Percentiles rank a stretch among this genome's conserved stretches.
These are phyloP conservation scores for Pseudophaeomoniella oleicola DNA, from an alignment of 2,329 filamentous ascomycete species.

Conservation along the genomic window DNA sequence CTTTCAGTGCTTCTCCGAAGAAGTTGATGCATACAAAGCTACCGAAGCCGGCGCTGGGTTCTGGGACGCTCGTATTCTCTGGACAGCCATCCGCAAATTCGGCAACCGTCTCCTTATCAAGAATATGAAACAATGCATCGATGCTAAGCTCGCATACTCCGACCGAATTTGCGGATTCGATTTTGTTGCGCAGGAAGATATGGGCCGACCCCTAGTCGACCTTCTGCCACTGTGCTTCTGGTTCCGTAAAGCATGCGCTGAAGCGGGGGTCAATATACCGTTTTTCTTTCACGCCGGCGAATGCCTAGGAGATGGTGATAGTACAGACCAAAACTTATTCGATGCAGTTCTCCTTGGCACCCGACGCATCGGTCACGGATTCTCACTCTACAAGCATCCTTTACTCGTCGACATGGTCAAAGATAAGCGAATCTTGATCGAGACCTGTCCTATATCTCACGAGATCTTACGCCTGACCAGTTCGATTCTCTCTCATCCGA, in stretches of 20 bases:
- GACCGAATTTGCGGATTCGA: slow-evolving; percentile 77
- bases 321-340: slow-evolving; percentile 71
- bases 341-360: slow-evolving; percentile 80
- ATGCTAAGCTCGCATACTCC: slow-evolving; percentile 64
- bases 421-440: slow-evolving; percentile 73
- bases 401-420: slow-evolving; percentile 78
- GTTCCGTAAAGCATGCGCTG: slow-evolving; percentile 75
- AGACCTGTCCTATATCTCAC: slow-evolving; percentile 84
- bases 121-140: slow-evolving; percentile 77
- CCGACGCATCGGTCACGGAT: slow-evolving; percentile 77
- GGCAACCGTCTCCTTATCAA: slow-evolving; percentile 54
- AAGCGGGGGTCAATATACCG: slow-evolving; percentile 66
- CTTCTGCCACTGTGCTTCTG: slow-evolving; percentile 77
- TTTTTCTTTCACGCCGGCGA: slow-evolving; percentile 97
- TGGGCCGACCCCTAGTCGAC: slow-evolving; percentile 59
- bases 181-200: slow-evolving; percentile 75
- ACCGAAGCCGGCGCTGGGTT: slow-evolving; percentile 59
- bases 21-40: slow-evolving; percentile 59
- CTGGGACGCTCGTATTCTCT: slow-evolving; percentile 78
- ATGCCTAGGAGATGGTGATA: slow-evolving; percentile 63
- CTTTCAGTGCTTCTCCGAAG: slow-evolving; percentile 61
- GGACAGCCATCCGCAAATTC: slow-evolving; percentile 56
- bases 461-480: slow-evolving; percentile 69
- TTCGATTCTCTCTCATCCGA: slow-evolving; percentile 61
- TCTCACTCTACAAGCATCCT: slow-evolving; percentile 82